phyloP scores from a whole-genome alignment of 176 grass and related monocot genomes.

The Phyllostachys edulis region DNA sequence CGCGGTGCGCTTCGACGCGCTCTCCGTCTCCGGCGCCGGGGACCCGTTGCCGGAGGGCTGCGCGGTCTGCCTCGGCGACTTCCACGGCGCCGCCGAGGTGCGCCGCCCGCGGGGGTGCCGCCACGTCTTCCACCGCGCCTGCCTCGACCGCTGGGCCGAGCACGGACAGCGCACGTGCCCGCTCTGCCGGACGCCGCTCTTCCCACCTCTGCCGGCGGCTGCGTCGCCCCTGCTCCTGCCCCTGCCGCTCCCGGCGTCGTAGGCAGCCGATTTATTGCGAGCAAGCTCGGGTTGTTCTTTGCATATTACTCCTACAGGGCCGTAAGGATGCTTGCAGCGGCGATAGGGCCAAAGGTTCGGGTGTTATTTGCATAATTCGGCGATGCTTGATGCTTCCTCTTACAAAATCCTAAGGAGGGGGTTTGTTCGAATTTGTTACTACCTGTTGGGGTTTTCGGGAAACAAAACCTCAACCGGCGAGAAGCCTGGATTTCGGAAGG shows the following conservation, averaged over 20 bases:
- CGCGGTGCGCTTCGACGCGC: conserved; percentile 52
- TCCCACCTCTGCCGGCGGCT: conserved; percentile 28
- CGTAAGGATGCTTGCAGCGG: too few relatives aligned
- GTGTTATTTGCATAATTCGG: too few relatives aligned
- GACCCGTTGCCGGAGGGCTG: conserved; percentile 32
- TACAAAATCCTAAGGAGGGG: too few relatives aligned
- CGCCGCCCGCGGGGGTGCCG: conserved; percentile 60
- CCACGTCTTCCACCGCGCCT: conserved; percentile 81
- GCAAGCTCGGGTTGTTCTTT: too few relatives aligned
- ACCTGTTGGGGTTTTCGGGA: too few relatives aligned
- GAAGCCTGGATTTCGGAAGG: too few relatives aligned
- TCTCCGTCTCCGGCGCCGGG: not conserved
- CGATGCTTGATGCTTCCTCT: too few relatives aligned
- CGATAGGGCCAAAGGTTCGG: too few relatives aligned
- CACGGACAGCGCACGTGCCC: conserved; percentile 79
- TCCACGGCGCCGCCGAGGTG: conserved; percentile 63
- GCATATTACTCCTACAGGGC: too few relatives aligned
- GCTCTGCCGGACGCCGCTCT: conserved; percentile 64
- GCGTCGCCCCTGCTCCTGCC: conserved; percentile 14
- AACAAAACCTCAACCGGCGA: too few relatives aligned
- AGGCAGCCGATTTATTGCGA: not conserved
- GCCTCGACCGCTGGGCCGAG: conserved; percentile 74
- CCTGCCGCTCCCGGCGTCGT: conserved; percentile 3
- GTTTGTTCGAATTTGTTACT: too few relatives aligned
- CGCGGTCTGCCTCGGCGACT: conserved; percentile 80